Base-by-base conservation (phyloP, 2,329 filamentous ascomycete species). In the Botrytis fabae region DNA sequence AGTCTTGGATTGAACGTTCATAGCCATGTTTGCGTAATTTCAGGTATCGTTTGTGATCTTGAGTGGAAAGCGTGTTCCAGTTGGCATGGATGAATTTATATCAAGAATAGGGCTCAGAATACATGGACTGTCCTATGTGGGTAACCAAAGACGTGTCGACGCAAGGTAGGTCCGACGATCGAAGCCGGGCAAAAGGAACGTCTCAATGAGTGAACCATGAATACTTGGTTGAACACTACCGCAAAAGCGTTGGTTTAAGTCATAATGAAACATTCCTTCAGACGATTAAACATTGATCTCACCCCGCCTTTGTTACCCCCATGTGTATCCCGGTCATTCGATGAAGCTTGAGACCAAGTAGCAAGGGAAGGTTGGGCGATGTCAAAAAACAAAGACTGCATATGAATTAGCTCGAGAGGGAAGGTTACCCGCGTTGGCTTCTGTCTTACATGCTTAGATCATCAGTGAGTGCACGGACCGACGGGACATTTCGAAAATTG, bases 1-100 rank as follows among this genome's bases (percentile, higher is more conserved):
- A 20, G 85, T 84, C 77, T 84, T 85, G 69, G 83, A 83, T 69
- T 82, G 77, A 32, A 86, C 82, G n/a, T 76, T 75, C 75, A 78
- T 77, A 9, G 78, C 78, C 78, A 79, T 79, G 22, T 38, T 71
- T 16, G n/a, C 25, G 6, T n/a, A 28, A 20, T 35, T 4, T 14
- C 10, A 25, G 20, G 48, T 46, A 16, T 18, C 4, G 35, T 54
- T 12, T 46, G 18, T 61, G n/a, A 32, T 28, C 18, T 7, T 2
- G 4, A 42, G 35, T 69, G 57, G 60, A 22, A 7, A 35, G 12
- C n/a, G 32, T 20, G 18, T 20, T 35, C 10, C 28, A 14, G 10
- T 10, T 28, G 51, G 16, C 2, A 18, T 16, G n/a, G 18, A 28
- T 28, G 51, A 16, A 28, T 54, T 54, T 54, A 28, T 54, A 54